A percentile compares a stretch with the other conserved stretches of the same genome.
Conservation (phyloP, 768 basidiomycete species). For the Mycena rosella region DNA sequence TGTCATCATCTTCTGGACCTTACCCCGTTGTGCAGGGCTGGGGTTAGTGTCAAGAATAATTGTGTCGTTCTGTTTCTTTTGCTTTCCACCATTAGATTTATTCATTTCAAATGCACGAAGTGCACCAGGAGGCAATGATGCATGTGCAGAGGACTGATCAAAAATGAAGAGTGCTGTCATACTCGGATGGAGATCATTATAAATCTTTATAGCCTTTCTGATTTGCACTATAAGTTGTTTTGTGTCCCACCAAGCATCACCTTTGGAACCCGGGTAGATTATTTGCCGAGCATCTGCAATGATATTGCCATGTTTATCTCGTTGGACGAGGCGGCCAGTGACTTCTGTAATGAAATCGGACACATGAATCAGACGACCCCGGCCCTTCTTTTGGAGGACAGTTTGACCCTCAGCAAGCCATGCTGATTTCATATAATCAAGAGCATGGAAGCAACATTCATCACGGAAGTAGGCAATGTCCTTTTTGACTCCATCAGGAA, state of each 20-base stretch:
- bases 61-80: constrained; percentile 30
- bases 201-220: constrained; percentile 6
- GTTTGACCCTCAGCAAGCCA: no score
- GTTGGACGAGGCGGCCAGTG: constrained; percentile 14
- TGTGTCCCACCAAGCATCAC: constrained; percentile 38
- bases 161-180: no score
- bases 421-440: neutral
- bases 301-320: neutral
- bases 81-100: constrained; percentile 15
- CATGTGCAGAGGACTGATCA: constrained; percentile 38
- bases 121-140: constrained; percentile 35
- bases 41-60: constrained; percentile 35
- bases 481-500: neutral
- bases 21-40: constrained; percentile 27
- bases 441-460: constrained; percentile 1
- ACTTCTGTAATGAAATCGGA: constrained; percentile 32
- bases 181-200: constrained; percentile 22
- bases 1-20: constrained; percentile 32
- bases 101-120: constrained; percentile 36
- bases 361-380: neutral
- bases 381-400: no score
- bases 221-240: constrained; percentile 37
- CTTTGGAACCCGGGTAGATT: constrained; percentile 39
- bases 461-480: neutral
- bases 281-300: constrained; percentile 33